phyloP scores from a whole-genome alignment of 2,329 filamentous ascomycete genomes.

The Podosphaera aphanis region DNA sequence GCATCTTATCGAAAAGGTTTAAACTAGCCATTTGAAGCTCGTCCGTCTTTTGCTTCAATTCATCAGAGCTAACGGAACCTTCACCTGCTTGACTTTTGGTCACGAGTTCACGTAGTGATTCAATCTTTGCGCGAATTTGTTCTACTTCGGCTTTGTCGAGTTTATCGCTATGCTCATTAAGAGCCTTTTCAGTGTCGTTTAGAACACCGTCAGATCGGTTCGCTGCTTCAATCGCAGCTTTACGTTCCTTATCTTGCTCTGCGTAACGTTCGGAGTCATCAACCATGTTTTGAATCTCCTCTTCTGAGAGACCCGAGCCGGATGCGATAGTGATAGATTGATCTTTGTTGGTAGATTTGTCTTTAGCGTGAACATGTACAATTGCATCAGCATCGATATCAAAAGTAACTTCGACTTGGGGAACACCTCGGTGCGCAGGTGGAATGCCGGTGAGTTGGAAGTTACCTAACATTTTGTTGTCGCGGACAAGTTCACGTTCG shows the following conservation, averaged over 20 bases:
- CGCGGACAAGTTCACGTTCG: slow-evolving; percentile 94
- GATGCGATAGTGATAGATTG: slow-evolving; percentile 98
- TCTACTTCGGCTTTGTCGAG: slow-evolving; percentile 94
- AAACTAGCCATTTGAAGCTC: slow-evolving; percentile 89
- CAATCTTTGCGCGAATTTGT: slow-evolving; percentile 82
- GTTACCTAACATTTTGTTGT: slow-evolving; percentile 98
- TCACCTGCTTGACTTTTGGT: slow-evolving; percentile 89
- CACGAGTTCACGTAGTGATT: slow-evolving; percentile 64
- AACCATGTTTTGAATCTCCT: slow-evolving; percentile 94
- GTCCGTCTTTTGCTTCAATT: slow-evolving; percentile 97
- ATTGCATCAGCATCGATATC: slow-evolving; percentile 97
- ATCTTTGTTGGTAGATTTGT: slow-evolving; percentile 98
- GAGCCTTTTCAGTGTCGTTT: slow-evolving; percentile 94
- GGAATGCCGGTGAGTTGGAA: slow-evolving; percentile 98
- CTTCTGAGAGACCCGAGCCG: slow-evolving; percentile 83
- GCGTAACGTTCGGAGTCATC: slow-evolving; percentile 93
- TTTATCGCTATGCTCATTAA: slow-evolving; percentile 89
- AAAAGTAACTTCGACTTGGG: slow-evolving; percentile 93
- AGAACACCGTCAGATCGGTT: slow-evolving; percentile 92
- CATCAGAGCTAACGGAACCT: slow-evolving; percentile 58
- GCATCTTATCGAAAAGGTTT: slow-evolving; percentile 99
- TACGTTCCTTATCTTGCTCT: slow-evolving; percentile 88
- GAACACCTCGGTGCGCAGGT: slow-evolving; percentile 84
- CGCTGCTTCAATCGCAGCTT: slow-evolving; percentile 80
- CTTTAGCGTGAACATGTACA: slow-evolving; percentile 92